These are phyloP conservation scores for Cicer judaicum DNA, from an alignment of 306 rosid genomes.

Conservation along the genomic window DNA sequence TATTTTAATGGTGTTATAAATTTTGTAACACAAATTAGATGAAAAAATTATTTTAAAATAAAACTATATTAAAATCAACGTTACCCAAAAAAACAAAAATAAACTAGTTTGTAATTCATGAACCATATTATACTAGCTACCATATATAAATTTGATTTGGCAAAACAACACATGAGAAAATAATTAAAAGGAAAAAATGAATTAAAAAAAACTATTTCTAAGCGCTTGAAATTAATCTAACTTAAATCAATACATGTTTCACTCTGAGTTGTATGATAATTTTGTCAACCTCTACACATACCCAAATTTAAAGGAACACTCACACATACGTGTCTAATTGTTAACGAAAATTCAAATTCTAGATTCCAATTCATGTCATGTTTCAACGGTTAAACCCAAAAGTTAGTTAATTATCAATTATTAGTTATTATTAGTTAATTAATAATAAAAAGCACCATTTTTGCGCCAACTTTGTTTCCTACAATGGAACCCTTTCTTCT, in stretches of 20 bases:
- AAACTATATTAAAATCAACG: too few relatives aligned
- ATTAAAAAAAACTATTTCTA: too few relatives aligned
- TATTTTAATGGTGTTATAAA: too few relatives aligned
- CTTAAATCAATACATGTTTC: neutral
- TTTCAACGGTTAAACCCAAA: neutral
- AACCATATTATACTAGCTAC: too few relatives aligned
- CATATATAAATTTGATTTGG: too few relatives aligned
- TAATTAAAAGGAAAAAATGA: too few relatives aligned
- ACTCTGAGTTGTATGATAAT: neutral
- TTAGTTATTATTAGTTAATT: too few relatives aligned
- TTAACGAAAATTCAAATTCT: slow-evolving; percentile 6
- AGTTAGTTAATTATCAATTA: neutral
- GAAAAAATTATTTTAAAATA: too few relatives aligned
- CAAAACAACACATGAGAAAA: too few relatives aligned
- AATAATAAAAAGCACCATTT: slow-evolving; percentile 2
- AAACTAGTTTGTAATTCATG: too few relatives aligned
- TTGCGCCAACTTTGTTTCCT: slow-evolving; percentile 24
- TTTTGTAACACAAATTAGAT: too few relatives aligned
- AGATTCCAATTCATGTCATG: neutral
- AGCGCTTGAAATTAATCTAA: neutral
- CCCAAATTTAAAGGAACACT: neutral
- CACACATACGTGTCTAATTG: neutral
- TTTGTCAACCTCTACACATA: neutral
- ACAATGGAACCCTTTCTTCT: slow-evolving; percentile 12
- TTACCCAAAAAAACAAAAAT: too few relatives aligned